Evolutionary conservation across 306 rosid species (phyloP).

Genomic region (Sechiopsis laciniata): DNA sequence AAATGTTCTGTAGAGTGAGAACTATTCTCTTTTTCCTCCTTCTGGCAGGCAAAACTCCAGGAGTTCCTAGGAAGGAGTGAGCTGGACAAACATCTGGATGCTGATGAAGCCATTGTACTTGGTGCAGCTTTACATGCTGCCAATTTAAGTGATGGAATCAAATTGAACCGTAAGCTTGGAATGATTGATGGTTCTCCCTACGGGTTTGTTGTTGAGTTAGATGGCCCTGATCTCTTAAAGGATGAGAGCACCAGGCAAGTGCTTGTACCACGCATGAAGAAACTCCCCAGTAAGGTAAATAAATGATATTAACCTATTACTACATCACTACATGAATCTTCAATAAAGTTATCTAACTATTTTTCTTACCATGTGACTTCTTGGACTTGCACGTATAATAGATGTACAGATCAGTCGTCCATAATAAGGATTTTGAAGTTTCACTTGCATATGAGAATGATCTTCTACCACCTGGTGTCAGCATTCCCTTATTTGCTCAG

Average conservation of each 20-base stretch:
- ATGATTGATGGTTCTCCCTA: conserved; percentile 94
- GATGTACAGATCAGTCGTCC: conserved; percentile 77
- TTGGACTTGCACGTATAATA: conserved; percentile 31
- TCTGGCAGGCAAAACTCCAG: conserved; percentile 76
- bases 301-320: neutral
- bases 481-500: conserved; percentile 54
- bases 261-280: conserved; percentile 81
- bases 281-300: conserved; percentile 83
- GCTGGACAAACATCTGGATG: conserved; percentile 92
- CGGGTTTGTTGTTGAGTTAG: conserved; percentile 66
- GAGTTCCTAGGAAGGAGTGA: conserved; percentile 86
- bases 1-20: neutral
- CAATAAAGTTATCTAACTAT: neutral
- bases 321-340: neutral
- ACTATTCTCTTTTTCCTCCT: neutral
- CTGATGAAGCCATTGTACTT: conserved; percentile 94
- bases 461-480: conserved; percentile 75
- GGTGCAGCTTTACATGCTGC: conserved; percentile 92
- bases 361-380: neutral
- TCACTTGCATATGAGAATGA: conserved; percentile 70
- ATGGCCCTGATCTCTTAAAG: conserved; percentile 66
- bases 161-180: conserved; percentile 94
- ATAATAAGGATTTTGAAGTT: conserved; percentile 84
- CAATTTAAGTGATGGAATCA: conserved; percentile 95
- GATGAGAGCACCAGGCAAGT: conserved; percentile 75